A percentile compares a stretch with the other conserved stretches of the same genome.
Evolutionary conservation across 495 filamentous ascomycete genomes (phyloP).

Genomic region (Neurospora tetrasperma): DNA sequence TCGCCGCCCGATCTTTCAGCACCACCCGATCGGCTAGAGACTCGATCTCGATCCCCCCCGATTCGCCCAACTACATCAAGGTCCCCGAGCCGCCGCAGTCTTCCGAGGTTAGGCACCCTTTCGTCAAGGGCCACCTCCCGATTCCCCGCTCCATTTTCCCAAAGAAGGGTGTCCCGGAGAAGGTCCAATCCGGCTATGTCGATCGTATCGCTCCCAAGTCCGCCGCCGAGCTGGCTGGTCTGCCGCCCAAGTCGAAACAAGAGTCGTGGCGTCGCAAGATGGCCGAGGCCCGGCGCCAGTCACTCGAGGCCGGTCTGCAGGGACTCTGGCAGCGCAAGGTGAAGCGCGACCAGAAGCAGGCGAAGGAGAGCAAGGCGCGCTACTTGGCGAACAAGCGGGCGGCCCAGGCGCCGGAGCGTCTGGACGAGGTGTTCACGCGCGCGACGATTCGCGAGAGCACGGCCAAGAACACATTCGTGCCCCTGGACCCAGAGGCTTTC

Average conservation of each 20-base stretch:
- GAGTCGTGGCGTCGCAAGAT: slow-evolving; percentile 25
- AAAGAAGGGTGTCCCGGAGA: slow-evolving; percentile 23
- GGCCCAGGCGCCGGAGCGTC: slow-evolving; percentile 27
- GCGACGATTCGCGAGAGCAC: slow-evolving; percentile 24
- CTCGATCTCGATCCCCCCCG: slow-evolving; percentile 25
- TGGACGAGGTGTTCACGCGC: slow-evolving; percentile 36
- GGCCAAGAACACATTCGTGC: slow-evolving; percentile 17
- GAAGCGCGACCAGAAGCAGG: slow-evolving; percentile 6
- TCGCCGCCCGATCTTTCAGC: slow-evolving; percentile 10
- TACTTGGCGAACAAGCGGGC: slow-evolving; percentile 17
- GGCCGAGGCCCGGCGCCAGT: slow-evolving; percentile 27
- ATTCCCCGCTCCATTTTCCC: slow-evolving; percentile 35
- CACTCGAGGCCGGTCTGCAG: slow-evolving; percentile 26
- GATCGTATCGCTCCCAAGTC: slow-evolving; percentile 17
- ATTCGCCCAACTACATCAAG: slow-evolving; percentile 37
- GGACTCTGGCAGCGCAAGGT: slow-evolving; percentile 31
- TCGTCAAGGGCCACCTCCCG: slow-evolving; percentile 34
- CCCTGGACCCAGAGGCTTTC: slow-evolving; percentile 27
- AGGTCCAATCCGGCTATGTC: slow-evolving; percentile 23
- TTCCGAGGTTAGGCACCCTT: slow-evolving; percentile 23
- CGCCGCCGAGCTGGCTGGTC: slow-evolving; percentile 11
- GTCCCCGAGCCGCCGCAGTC: slow-evolving; percentile 36
- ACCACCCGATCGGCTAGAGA: slow-evolving; percentile 1
- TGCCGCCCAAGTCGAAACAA: slow-evolving; percentile 18
- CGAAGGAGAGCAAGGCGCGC: slow-evolving; percentile 5